Evolutionary conservation across 148 eudicot species (phyloP), one percentile per base, ranked within the genome.

Genomic region (Mesembryanthemum crystallinum): DNA sequence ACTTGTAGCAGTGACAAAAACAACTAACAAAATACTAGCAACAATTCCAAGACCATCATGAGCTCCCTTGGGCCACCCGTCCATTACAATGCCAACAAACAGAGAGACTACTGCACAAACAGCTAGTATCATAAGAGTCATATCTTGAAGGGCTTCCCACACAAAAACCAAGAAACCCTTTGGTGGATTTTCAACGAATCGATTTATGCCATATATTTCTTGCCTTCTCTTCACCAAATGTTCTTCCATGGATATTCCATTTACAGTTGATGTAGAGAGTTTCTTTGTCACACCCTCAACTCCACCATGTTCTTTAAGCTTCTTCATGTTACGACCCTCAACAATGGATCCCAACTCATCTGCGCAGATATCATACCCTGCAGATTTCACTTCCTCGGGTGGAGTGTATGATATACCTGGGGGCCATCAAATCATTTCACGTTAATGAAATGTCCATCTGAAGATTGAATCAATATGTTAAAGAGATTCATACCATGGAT

Each of bases 31-130:
- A 51, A 91, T 91, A 75, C 97, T 91, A 18, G 97, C 93, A 64
- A 85, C 93, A 64, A 91, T 91, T 47, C 97, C 97, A 78, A 91
- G 89, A 30, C 97, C 97, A 81, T 91, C 97, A 76, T 91, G 97
- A 62, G 92, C 93, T 61, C 97, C 97, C 73, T 85, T 89, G 30
- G 97, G 97, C 97, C 97, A 91, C 25, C 97, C 97, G 74, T 91
- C 97, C 47, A 73, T 89, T 54, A 82, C 52, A 72, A 91, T 87
- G 67, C 97, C 97, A 84, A 91, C 93, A 69, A 87, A 57, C 68
- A 91, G 76, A 71, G 97, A 91, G 49, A 91, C 87, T 59, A 87
- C 57, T 25, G 97, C 97, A 83, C 97, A 91, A 58, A 85, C 83
- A 74, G 82, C 97, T 74, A 91, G 93, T 73, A 91, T 91, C 93